phyloP scores from a whole-genome alignment of 83 land plant species.

The Larix sibirica region DNA sequence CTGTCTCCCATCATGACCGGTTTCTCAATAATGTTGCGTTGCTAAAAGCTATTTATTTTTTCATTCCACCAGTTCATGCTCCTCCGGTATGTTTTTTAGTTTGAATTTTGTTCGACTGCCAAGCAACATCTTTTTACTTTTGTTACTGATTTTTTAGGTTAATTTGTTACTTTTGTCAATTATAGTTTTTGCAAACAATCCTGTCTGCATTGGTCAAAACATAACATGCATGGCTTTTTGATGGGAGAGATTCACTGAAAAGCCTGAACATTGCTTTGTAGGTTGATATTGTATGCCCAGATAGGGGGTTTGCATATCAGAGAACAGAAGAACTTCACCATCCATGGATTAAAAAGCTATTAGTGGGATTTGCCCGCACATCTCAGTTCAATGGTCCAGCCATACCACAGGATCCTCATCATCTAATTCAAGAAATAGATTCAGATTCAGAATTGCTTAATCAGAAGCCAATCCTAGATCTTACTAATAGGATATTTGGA shows the following conservation, averaged over 20 bases:
- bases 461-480: slow-evolving; percentile 70
- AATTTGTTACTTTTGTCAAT: not conserved
- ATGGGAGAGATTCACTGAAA: not conserved
- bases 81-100: slow-evolving; percentile 69
- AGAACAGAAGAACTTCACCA: slow-evolving; percentile 70
- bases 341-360: slow-evolving; percentile 77
- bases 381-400: slow-evolving; percentile 91
- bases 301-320: slow-evolving; percentile 74
- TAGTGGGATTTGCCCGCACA: slow-evolving; percentile 88
- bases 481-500: slow-evolving; percentile 89
- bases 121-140: not conserved
- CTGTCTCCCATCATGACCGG: slow-evolving; percentile 67
- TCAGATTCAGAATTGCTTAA: slow-evolving; percentile 61
- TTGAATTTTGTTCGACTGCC: not conserved
- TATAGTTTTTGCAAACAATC: not conserved
- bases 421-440: slow-evolving; percentile 72
- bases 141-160: not conserved
- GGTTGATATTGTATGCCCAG: slow-evolving; percentile 77
- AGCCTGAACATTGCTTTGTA: slow-evolving; percentile 21
- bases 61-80: slow-evolving; percentile 85
- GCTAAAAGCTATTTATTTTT: slow-evolving; percentile 72
- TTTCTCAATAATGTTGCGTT: slow-evolving; percentile 47
- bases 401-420: slow-evolving; percentile 53
- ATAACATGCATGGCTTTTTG: not conserved
- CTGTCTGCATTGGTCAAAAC: not conserved